phyloP scores from a whole-genome alignment of 1,284 basidiomycete species.

The Sparassis latifolia region DNA sequence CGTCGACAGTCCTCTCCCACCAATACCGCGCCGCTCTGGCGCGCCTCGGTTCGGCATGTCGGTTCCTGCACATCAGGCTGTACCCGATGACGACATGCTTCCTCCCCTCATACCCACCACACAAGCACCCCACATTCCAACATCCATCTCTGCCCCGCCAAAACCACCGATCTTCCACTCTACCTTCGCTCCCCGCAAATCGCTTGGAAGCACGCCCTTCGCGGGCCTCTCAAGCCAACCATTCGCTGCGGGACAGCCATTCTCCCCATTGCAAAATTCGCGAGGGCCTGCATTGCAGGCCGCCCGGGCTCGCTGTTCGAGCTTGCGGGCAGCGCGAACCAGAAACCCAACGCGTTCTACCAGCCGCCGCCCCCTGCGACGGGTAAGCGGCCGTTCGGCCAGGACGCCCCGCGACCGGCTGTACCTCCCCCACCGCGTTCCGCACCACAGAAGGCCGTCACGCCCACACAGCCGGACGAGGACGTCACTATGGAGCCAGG shows the following conservation, averaged over 20 bases:
- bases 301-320: conserved; percentile 37
- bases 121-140: no score
- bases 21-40: conserved; percentile 22
- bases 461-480: conserved; percentile 3
- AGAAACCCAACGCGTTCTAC: conserved; percentile 55
- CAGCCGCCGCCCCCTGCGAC: conserved; percentile 33
- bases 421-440: conserved; percentile 5
- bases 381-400: conserved; percentile 11
- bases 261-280: no score
- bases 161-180: no score
- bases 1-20: conserved; percentile 1
- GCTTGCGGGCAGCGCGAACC: conserved; percentile 36
- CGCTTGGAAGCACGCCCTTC: neutral
- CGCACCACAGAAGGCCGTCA: conserved; percentile 5
- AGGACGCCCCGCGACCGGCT: conserved; percentile 12
- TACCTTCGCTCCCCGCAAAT: no score
- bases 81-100: no score
- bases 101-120: no score
- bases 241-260: neutral
- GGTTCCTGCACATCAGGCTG: neutral
- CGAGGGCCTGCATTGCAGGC: neutral
- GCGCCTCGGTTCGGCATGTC: conserved; percentile 25
- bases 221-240: neutral
- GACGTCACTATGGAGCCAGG: conserved; percentile 3
- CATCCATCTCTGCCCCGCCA: no score